Base-by-base conservation (phyloP, 2,329 filamentous ascomycete species). In the Hymenoscyphus scutula region DNA sequence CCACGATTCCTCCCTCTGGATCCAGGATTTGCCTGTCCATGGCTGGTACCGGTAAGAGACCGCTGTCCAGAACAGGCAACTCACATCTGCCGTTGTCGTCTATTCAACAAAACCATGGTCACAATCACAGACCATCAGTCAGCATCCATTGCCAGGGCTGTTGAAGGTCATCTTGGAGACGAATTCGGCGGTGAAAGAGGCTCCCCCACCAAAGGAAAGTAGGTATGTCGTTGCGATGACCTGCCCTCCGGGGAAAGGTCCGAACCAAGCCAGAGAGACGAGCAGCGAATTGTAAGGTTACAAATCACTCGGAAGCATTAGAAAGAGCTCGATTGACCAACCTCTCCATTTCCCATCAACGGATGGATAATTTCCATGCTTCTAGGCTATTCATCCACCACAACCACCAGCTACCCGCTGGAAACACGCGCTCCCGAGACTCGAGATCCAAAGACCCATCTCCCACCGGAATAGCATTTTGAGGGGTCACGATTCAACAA, bases 101-200 rank as follows among this genome's bases (percentile, higher is more conserved):
- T 51, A 51, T 51, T 51, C 23, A 3, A 25, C 27, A 51, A 23
- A 51, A 4, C 13, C 19, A 23, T 23, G 45, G 45, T 25, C 45
- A 23, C 45, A 51, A 51, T 51, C 45, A 51, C 19, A 25, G 45
- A 51, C 19, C 19, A 51, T 13, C 45, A 51, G 45, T 51, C 45
- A 25, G 45, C 45, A 25, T 25, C n/a, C 25, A 51, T 3, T 51
- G 11, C 19, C 45, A 10, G 19, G 45, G 19, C 45, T 51, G 8
- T 51, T 51, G 19, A 51, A 37, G 45, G 19, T 51, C 45, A 23
- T 51, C 45, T 51, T 51, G 45, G 45, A 51, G 45, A 13, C 45
- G 45, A 51, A 51, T 23, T 51, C 25, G 19, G 45, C 45, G 45
- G 45, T 51, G 45, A 51, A 51, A 25, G 34, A 51, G 8, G 45